Conservation (phyloP, 2,329 filamentous ascomycete species). For the Diaporthe eres region DNA sequence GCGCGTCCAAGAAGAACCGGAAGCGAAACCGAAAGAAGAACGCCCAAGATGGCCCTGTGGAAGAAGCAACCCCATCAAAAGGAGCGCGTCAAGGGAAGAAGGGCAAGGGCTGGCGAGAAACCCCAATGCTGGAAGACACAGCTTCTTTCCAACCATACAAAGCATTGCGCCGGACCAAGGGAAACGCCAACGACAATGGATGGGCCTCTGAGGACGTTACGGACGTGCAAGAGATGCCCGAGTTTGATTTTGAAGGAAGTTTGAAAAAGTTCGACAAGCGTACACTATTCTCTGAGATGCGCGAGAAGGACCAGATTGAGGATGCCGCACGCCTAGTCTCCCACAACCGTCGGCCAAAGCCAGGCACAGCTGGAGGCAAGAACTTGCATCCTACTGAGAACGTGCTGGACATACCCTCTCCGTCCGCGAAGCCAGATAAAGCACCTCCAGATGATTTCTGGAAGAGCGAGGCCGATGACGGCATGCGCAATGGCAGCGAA, state of each 20-base stretch:
- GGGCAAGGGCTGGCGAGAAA: constrained; percentile 72
- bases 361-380: constrained; percentile 84
- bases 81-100: constrained; percentile 46
- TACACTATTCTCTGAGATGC: constrained; percentile 90
- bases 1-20: constrained; percentile 49
- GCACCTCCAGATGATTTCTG: constrained; percentile 68
- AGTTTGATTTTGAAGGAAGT: constrained; percentile 93
- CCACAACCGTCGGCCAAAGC: constrained; percentile 82
- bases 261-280: constrained; percentile 96
- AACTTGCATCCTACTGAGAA: constrained; percentile 95
- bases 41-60: constrained; percentile 46
- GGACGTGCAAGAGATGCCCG: constrained; percentile 91
- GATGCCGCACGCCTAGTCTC: constrained; percentile 92
- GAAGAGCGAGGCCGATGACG: constrained; percentile 82
- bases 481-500: constrained; percentile 60
- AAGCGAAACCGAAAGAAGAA: constrained; percentile 52
- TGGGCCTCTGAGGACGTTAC: constrained; percentile 98
- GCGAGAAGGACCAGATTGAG: constrained; percentile 89
- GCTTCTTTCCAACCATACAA: constrained; percentile 74
- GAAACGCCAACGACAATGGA: constrained; percentile 74
- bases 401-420: constrained; percentile 77
- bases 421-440: constrained; percentile 51
- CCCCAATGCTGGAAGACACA: constrained; percentile 72
- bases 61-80: constrained; percentile 46
- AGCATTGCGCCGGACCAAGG: constrained; percentile 71